Evolutionary conservation across 129 eudicot species (phyloP).

Genomic region (carrot (Daucus carota)): DNA sequence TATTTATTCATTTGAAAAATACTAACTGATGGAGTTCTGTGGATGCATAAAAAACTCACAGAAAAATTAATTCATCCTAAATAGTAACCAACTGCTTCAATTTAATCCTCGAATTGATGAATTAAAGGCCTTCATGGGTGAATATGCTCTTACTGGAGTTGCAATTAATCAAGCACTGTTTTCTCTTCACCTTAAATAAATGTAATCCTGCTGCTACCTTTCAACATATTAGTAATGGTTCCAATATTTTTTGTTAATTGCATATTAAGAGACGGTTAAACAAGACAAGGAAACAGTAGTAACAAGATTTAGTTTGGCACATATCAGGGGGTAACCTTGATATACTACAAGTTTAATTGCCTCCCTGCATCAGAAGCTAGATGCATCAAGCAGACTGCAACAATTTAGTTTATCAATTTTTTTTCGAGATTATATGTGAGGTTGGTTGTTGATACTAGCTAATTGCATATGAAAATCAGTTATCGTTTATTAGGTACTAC

Average conservation of each 20-base stretch:
- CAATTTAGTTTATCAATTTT: not conserved
- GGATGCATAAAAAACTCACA: no score
- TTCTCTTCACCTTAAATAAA: no score
- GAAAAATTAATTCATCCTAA: no score
- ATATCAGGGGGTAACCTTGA: not conserved
- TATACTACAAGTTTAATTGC: not conserved
- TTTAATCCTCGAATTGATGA: no score
- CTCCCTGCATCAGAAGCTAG: not conserved
- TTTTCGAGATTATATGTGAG: not conserved
- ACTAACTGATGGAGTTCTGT: no score
- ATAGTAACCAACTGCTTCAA: no score
- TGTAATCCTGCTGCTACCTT: no score
- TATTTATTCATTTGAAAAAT: no score
- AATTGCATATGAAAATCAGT: not conserved
- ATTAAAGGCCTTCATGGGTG: no score
- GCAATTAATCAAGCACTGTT: no score
- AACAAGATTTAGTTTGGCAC: no score
- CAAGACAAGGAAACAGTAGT: not conserved
- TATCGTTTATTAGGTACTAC: conserved; percentile 1
- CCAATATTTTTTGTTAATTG: not conserved
- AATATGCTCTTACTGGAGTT: no score
- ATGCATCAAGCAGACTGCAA: not conserved
- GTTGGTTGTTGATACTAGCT: not conserved
- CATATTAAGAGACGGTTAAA: not conserved
- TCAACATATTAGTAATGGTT: not conserved